A percentile compares a stretch with the other conserved stretches of the same genome.
phyloP scores from a whole-genome alignment of 1,284 basidiomycete species.

The Austroboletus rostrupii region DNA sequence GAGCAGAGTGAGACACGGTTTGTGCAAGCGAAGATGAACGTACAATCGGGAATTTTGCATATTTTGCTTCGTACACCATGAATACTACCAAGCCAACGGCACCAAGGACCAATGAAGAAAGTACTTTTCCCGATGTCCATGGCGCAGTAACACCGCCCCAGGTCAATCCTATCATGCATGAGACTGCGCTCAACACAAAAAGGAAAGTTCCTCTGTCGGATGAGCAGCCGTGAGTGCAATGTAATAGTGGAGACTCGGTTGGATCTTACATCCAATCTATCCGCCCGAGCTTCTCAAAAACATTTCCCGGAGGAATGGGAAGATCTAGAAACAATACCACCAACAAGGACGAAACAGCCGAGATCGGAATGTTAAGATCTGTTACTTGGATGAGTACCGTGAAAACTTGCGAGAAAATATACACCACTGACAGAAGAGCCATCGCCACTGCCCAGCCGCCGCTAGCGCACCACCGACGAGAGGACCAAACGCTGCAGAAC shows the following conservation, averaged over 20 bases:
- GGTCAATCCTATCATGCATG: conserved; percentile 2
- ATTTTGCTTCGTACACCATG: conserved; percentile 9
- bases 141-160: conserved; percentile 5
- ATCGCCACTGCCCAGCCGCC: conserved; percentile 35
- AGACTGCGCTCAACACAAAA: conserved; percentile 3
- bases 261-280: conserved; percentile 9
- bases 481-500: conserved; percentile 27
- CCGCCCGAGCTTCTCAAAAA: conserved; percentile 1
- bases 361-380: conserved; percentile 10
- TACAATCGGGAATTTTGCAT: conserved; percentile 12
- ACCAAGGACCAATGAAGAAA: conserved; percentile 11
- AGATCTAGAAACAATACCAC: conserved; percentile 1
- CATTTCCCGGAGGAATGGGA: background rate
- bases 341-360: background rate
- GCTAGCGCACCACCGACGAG: conserved; percentile 36
- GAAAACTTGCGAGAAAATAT: no score
- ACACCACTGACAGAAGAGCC: conserved; percentile 33
- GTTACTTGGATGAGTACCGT: background rate
- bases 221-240: background rate
- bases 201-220: conserved; percentile 2
- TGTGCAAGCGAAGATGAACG: background rate
- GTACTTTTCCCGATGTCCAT: conserved; percentile 12
- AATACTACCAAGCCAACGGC: conserved; percentile 8
- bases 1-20: background rate
- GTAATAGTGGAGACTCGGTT: background rate